A percentile compares a stretch with the other conserved stretches of the same genome.
These are phyloP conservation scores for Phytophthora podocarpi DNA, from an alignment of 352 stramenopile genomes.

Conservation along the genomic window DNA sequence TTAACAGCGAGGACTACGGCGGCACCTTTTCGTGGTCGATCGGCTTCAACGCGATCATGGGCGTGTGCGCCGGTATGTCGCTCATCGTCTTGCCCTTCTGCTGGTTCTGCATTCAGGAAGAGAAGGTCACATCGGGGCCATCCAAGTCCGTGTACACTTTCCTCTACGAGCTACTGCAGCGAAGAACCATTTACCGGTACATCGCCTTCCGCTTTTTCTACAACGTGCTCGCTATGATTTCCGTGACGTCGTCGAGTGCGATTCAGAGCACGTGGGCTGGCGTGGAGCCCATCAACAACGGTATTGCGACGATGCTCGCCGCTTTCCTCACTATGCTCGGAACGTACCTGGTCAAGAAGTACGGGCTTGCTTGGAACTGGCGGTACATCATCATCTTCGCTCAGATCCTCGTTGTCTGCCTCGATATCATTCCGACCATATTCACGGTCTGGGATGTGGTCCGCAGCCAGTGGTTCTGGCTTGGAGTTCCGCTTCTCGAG, in stretches of 20 bases:
- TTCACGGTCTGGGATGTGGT: constrained; percentile 73
- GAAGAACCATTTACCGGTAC: constrained; percentile 52
- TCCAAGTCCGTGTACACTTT: constrained; percentile 44
- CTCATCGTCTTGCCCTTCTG: constrained; percentile 44
- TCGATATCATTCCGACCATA: constrained; percentile 56
- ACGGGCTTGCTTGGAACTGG: constrained; percentile 62
- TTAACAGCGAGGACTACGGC: constrained; percentile 60
- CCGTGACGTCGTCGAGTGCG: constrained; percentile 50
- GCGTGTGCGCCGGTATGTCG: constrained; percentile 38
- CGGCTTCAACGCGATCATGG: constrained; percentile 66
- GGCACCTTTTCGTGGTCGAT: constrained; percentile 61
- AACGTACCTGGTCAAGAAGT: constrained; percentile 40
- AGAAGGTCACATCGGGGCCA: constrained; percentile 27
- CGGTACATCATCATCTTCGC: constrained; percentile 44
- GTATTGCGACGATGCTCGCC: constrained; percentile 55
- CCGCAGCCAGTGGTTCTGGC: constrained; percentile 75
- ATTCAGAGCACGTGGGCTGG: constrained; percentile 65
- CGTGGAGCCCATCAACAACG: constrained; percentile 67
- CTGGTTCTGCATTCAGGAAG: constrained; percentile 59
- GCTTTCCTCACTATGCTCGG: constrained; percentile 49
- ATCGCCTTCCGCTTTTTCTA: constrained; percentile 64
- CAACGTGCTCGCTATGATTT: constrained; percentile 54
- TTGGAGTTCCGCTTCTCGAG: no score
- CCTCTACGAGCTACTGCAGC: constrained; percentile 52
- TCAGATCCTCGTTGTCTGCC: constrained; percentile 49